phyloP scores from a whole-genome alignment of 768 basidiomycete genomes.

The Suillus alpinus region DNA sequence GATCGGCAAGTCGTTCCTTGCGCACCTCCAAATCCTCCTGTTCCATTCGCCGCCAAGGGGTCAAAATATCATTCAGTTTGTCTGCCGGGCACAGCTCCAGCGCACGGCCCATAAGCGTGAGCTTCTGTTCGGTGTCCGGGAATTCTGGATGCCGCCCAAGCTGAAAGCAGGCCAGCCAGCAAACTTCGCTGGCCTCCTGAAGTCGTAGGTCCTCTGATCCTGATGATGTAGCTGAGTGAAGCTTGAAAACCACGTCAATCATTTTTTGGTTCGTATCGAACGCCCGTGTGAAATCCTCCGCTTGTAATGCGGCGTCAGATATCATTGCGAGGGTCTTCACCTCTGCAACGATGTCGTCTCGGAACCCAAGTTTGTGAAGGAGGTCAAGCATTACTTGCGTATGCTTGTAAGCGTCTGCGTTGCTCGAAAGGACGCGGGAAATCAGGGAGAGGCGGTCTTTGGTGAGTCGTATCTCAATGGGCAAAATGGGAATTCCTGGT shows the following conservation, averaged over 20 bases:
- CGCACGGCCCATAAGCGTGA: conserved; percentile 73
- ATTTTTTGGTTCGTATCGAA: conserved; percentile 71
- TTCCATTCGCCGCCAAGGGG: conserved; percentile 74
- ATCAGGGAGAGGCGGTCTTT: conserved; percentile 88
- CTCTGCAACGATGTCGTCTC: conserved; percentile 68
- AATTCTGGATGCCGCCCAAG: conserved; percentile 83
- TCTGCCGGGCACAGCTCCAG: conserved; percentile 85
- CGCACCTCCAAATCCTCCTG: conserved; percentile 56
- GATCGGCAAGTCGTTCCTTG: conserved; percentile 37
- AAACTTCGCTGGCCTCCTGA: conserved; percentile 71
- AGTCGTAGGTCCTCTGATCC: conserved; percentile 39
- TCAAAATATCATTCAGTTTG: conserved; percentile 72
- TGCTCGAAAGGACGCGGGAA: conserved; percentile 80
- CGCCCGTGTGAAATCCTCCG: conserved; percentile 75
- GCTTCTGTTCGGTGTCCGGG: conserved; percentile 60
- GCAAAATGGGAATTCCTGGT: conserved; percentile 75
- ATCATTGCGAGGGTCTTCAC: conserved; percentile 88
- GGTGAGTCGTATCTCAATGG: conserved; percentile 90
- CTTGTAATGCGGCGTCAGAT: conserved; percentile 79
- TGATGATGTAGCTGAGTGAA: conserved; percentile 36
- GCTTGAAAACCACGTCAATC: conserved; percentile 55
- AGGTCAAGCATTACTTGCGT: conserved; percentile 90
- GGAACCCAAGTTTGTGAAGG: conserved; percentile 81
- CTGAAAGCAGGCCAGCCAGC: conserved; percentile 89
- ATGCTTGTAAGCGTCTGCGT: conserved; percentile 86